Evolutionary conservation across 1,139 yeast genomes (phyloP), one percentile per base, ranked within the genome.

Genomic region (Nakaseomyces kungkrabaensis): DNA sequence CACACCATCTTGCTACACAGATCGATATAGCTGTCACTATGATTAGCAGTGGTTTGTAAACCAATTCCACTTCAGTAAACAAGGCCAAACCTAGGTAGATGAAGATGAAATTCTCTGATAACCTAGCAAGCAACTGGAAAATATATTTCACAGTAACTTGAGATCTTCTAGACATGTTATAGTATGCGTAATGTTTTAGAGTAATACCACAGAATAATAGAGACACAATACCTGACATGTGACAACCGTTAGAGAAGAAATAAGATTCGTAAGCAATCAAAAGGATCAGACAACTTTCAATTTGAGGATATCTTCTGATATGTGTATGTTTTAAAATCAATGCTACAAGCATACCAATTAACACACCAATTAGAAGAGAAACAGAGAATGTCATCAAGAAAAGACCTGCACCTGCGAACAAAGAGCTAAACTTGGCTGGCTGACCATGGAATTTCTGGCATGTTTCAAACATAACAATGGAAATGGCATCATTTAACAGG

Each of bases 391-490:
- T 89, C 85, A 92, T 85, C 64, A 92, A 70, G 68, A 94, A 94
- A 57, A 94, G 76, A 1, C 97, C 96, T 46, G 89, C 77, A 75
- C 98, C 99, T 71, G 88, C 94, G 66, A 94, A 88, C 48, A 92
- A 70, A 17, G 92, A 84, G 6, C 88, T 75, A 54, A 90, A 74
- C 48, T 79, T 79, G 9, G 92, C 86, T 22, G 77, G 76, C 59
- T 87, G 85, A 41, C 96, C 97, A 61, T 90, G 95, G 67, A 94
- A 88, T 68, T 89, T 88, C 68, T 90, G 97, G 62, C 97, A 90
- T 0, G 99, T 94, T 72, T 94, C 98, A 71, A 94, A 94, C 95
- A 94, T 92, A 59, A 94, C 98, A 66, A 94, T 94, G 55, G 97
- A 90, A 55, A 94, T 95, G 43, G 99, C 98, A 71, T 94, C 99